Percentiles rank a stretch among this genome's conserved stretches.
These are phyloP conservation scores for Daldinia vernicosa DNA, from an alignment of 495 filamentous ascomycete species.

Conservation along the genomic window DNA sequence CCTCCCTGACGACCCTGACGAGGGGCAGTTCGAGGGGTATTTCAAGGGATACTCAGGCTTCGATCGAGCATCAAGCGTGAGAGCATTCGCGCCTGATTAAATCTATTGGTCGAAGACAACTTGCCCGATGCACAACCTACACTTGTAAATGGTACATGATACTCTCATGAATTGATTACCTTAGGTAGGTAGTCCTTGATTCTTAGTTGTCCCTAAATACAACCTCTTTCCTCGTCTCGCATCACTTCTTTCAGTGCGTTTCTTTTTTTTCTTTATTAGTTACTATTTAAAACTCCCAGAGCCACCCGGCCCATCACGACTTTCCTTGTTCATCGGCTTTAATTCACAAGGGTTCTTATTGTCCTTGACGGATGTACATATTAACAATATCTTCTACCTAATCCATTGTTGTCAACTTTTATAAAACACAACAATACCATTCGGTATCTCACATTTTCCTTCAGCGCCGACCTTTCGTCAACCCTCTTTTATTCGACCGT, in stretches of 20 bases:
- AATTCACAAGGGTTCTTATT: constrained; percentile 23
- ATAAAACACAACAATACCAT: constrained; percentile 24
- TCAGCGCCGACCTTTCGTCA: constrained; percentile 12
- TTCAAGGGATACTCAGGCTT: constrained; percentile 12
- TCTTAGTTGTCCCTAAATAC: constrained; percentile 27
- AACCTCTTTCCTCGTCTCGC: constrained; percentile 20
- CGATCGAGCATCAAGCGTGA: constrained; percentile 36
- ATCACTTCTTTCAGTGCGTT: constrained; percentile 19
- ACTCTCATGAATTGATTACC: constrained; percentile 4
- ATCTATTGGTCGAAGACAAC: constrained; percentile 37
- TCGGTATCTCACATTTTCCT: constrained; percentile 17
- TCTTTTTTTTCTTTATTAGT: constrained; percentile 12
- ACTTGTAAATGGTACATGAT: constrained; percentile 8
- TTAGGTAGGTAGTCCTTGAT: neutral
- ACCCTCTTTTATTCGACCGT: constrained; percentile 26
- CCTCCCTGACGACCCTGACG: constrained; percentile 13
- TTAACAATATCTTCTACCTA: constrained; percentile 33
- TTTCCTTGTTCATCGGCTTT: constrained; percentile 27
- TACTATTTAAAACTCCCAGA: constrained; percentile 36
- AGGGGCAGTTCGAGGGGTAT: neutral
- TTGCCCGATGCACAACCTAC: constrained; percentile 34
- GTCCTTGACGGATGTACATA: constrained; percentile 45
- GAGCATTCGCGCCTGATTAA: constrained; percentile 26
- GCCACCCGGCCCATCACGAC: constrained; percentile 11
- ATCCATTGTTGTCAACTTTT: constrained; percentile 34